Base-by-base conservation (phyloP, 768 basidiomycete genomes). In the Serendipita sp. region DNA sequence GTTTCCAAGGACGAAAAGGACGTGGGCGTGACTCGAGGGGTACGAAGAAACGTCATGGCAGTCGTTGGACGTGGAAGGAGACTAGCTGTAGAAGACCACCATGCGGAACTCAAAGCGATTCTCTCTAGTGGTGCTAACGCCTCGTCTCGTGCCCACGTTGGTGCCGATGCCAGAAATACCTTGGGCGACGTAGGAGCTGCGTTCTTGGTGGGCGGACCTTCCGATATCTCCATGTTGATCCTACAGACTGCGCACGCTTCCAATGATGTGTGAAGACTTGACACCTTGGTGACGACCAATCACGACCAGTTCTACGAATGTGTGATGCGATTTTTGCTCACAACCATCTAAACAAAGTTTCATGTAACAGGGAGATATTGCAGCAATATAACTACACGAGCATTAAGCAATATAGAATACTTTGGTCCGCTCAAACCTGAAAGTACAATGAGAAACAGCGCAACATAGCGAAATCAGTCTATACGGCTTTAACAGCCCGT, bases 31-130 rank as follows among this genome's bases (percentile, higher is more conserved):
- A 41, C 64, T 13, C 65, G 63, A 1, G 41, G 65, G 5, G 38
- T 62, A 2, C 72, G 71, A 71, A 78, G 79, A 65, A 76, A 82
- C 0, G 70, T 88, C 53, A 77, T 93, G 37, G 79, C 89, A 11
- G 73, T 88, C 15, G 73, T 77, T 10, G 93, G 95, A 0, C 82
- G 94, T 1, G 89, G 88, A 44, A 79, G 88, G 60, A 76, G 87
- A 48, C 77, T 89, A 74, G 83, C 83, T 0, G 78, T 79, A 0
- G 83, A 84, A 69, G 77, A 78, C 4, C 82, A 89, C 66, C 70
- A 74, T 8, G 71, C 69, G 0, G 93, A 96, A 75, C 71, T 92
- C 18, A 70, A 70, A 4, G 64, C 67, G 24, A 45, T 78, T 34
- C 66, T 78, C 28, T 64, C 70, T 16, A 69, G 72, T 24, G 70